Evolutionary conservation across 225 moss, liverwort and hornwort species (phyloP).

Genomic region (Asterella californica): DNA sequence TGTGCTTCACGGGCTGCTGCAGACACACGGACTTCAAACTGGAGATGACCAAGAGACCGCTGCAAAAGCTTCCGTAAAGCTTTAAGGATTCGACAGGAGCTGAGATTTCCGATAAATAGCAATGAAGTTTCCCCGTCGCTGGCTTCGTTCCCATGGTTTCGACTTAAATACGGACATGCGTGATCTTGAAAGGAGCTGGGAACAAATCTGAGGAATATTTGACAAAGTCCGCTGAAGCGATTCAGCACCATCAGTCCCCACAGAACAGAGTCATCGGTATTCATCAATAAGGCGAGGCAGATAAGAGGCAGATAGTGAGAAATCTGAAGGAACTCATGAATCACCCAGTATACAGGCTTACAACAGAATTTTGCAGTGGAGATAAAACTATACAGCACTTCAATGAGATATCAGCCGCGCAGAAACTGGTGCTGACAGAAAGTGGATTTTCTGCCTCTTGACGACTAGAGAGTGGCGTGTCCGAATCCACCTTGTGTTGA

Average conservation of each 20-base stretch:
- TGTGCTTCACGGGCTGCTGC: slow-evolving; percentile 21
- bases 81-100: slow-evolving; percentile 21
- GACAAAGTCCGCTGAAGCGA: slow-evolving; percentile 13
- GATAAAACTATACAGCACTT: slow-evolving; percentile 6
- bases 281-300: slow-evolving; percentile 12
- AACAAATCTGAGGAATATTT: slow-evolving; percentile 11
- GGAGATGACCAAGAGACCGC: not conserved
- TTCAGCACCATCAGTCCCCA: slow-evolving; percentile 13
- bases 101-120: slow-evolving; percentile 13
- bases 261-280: slow-evolving; percentile 11
- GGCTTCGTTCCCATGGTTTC: slow-evolving; percentile 10
- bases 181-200: slow-evolving; percentile 20
- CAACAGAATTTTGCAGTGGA: slow-evolving; percentile 18
- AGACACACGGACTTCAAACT: slow-evolving; percentile 20
- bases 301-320: slow-evolving; percentile 15
- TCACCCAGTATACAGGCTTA: slow-evolving; percentile 14
- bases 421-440: slow-evolving; percentile 13
- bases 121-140: slow-evolving; percentile 11
- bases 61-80: not conserved
- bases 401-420: slow-evolving; percentile 8
- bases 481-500: slow-evolving; percentile 19
- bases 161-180: not conserved
- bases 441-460: slow-evolving; percentile 19
- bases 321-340: slow-evolving; percentile 21
- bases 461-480: slow-evolving; percentile 11